Base-by-base conservation (phyloP, 2,329 filamentous ascomycete species). In the Podosphaera aphanis region DNA sequence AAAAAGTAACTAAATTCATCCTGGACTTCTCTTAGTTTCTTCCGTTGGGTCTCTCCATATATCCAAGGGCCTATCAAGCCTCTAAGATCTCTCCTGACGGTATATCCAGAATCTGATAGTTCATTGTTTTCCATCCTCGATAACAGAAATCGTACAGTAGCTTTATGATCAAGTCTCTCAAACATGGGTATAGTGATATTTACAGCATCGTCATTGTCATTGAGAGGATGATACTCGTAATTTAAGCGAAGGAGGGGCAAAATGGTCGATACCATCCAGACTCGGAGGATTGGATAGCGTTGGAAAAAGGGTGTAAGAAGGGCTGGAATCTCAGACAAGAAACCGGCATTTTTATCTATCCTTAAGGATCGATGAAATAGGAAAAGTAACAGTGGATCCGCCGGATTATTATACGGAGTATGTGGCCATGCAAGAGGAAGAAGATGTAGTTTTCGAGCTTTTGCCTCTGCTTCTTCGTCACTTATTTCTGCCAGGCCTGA, bases 11-110 rank as follows among this genome's bases (percentile, higher is more conserved):
- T 51, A 35, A 48, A 27, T 21, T 47, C 42, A 21, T 48, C 41
- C 15, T 38, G 37, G 20, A 35, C 47, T 19, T 43, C 44, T 37
- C 56, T 55, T n/a, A 63, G 47, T 45, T 60, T 64, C 44, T 58
- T 62, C 50, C 62, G 58, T 49, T 68, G 70, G 18, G 62, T 67
- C 44, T 74, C 67, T 40, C 74, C 74, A 54, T 79, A 75, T 43
- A 85, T 64, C 81, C 81, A 88, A 2, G 82, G 81, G 0, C 75
- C 77, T 43, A 86, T 63, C 33, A 86, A 57, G 0, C 76, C 73
- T 50, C 72, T 71, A 46, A 86, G 56, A 56, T 85, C 79, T 47
- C 79, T 70, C 1, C 72, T 74, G 42, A 77, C 57, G 33, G 65
- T 57, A 1, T 53, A 48, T 16, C 62, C 49, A 16, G 43, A 33